Percentiles rank a stretch among this genome's conserved stretches.
Evolutionary conservation across 169 alveolate species (phyloP).

Genomic region (Miamiensis avidus): DNA sequence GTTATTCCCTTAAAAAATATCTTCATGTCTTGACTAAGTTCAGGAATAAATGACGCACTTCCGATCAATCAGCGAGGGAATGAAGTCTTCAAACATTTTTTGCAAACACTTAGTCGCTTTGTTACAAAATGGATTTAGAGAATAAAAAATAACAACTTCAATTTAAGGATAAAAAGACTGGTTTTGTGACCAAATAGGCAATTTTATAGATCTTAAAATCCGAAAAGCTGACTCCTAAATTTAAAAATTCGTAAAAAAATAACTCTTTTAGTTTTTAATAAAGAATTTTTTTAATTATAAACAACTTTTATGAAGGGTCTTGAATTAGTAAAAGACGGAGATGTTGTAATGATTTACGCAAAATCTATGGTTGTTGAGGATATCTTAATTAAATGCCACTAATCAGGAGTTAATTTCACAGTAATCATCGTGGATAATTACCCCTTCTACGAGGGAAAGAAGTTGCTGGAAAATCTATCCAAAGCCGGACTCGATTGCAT

Average conservation of each 20-base stretch:
- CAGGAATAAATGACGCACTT: constrained; percentile 4
- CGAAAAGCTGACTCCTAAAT: background rate
- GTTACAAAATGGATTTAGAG: background rate
- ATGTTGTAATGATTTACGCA: constrained; percentile 32
- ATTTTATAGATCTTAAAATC: background rate
- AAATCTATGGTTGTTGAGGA: constrained; percentile 40
- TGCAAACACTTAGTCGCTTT: background rate
- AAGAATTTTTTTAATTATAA: constrained; percentile 29
- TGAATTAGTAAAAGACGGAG: constrained; percentile 32
- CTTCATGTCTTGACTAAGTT: constrained; percentile 14
- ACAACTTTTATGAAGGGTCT: constrained; percentile 19
- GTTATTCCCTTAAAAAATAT: no score
- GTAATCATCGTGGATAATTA: constrained; percentile 45
- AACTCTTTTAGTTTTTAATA: constrained; percentile 1
- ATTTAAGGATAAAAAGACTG: background rate
- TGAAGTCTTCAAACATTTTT: constrained; percentile 25
- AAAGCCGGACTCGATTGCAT: constrained; percentile 25
- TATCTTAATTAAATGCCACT: constrained; percentile 18
- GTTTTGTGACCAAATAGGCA: background rate
- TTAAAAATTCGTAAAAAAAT: background rate
- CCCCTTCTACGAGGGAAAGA: constrained; percentile 39
- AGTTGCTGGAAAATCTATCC: constrained; percentile 11
- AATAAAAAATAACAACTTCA: background rate
- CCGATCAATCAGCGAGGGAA: constrained; percentile 29
- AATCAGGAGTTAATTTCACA: constrained; percentile 31